Evolutionary conservation across 441 rosid genomes (phyloP), one percentile per base, ranked within the genome.

Genomic region (Oxalis stricta): DNA sequence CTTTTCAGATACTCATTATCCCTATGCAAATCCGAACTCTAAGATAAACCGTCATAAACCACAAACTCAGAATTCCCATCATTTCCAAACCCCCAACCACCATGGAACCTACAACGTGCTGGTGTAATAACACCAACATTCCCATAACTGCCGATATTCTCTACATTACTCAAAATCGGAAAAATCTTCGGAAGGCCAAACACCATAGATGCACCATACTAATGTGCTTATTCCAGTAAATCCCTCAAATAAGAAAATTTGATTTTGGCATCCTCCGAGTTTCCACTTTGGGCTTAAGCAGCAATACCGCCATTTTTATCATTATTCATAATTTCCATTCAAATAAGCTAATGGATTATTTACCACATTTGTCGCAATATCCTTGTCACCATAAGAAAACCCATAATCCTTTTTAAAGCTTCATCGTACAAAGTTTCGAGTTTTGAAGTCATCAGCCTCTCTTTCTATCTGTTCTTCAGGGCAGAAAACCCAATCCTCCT

Each of bases 401-500:
- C 98, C 92, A 45, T 76, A 44, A 89, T 80, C 79, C 82, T 77
- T 14, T 79, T 52, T 17, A 89, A 44, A 0, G 92, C 89, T 55
- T 85, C 84, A 13, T 58, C 76, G 53, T 79, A 89, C 18, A 82
- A 52, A 45, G 55, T 56, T 48, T 79, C 89, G 44, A 89, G 48
- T 34, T 77, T 76, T 54, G 67, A 77, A 60, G 82, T 52, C 48
- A 89, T 36, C 17, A 82, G 62, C 39, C n/a, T n/a, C n/a, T n/a
- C 71, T 89, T 70, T 84, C 86, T 46, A 89, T 55, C 33, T 84
- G 82, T 40, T 82, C 94, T 59, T 82, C 97, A 1, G 92, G 77
- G 33, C 82, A 77, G 59, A 73, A 74, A 44, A 88, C 84, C 92
- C 82, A 79, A n/a, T n/a, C n/a, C n/a, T 10, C 68, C 87, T 14